A percentile compares a stretch with the other conserved stretches of the same genome.
These are phyloP conservation scores for Globisporangium alternatum DNA, from an alignment of 352 stramenopile genomes.

Conservation along the genomic window DNA sequence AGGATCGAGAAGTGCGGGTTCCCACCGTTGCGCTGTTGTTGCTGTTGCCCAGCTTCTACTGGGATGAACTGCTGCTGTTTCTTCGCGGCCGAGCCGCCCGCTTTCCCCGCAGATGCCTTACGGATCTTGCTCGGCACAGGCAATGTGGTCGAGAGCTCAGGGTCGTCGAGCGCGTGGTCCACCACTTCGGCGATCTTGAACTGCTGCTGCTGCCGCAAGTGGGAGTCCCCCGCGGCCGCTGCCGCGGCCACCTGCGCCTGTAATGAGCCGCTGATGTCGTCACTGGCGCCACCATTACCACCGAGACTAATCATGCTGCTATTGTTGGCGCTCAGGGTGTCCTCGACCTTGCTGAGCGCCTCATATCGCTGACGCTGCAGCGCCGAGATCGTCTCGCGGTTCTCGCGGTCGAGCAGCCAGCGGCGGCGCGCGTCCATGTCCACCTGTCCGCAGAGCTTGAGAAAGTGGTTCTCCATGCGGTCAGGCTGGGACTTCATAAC, in stretches of 20 bases:
- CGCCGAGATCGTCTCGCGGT: slow-evolving; percentile 7
- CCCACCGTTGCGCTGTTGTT: not conserved
- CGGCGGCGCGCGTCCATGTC: slow-evolving; percentile 11
- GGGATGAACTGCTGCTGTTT: slow-evolving; percentile 3
- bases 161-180: not conserved
- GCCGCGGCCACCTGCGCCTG: slow-evolving; percentile 1
- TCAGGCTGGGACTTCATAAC: slow-evolving; percentile 21
- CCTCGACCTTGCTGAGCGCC: not conserved
- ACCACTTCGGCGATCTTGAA: not conserved
- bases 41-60: not conserved
- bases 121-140: not conserved
- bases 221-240: not conserved
- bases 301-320: not conserved
- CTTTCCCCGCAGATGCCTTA: slow-evolving; percentile 1
- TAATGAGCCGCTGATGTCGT: not conserved
- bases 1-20: slow-evolving; percentile 14
- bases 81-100: not conserved
- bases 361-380: slow-evolving; percentile 1
- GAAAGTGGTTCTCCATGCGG: slow-evolving; percentile 22
- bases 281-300: not conserved
- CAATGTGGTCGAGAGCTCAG: slow-evolving; percentile 2
- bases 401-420: slow-evolving; percentile 15
- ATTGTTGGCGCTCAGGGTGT: too few relatives aligned
- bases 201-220: slow-evolving; percentile 2
- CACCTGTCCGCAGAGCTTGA: slow-evolving; percentile 17